phyloP scores from a whole-genome alignment of 768 basidiomycete species.

The Hortiboletus campestris region DNA sequence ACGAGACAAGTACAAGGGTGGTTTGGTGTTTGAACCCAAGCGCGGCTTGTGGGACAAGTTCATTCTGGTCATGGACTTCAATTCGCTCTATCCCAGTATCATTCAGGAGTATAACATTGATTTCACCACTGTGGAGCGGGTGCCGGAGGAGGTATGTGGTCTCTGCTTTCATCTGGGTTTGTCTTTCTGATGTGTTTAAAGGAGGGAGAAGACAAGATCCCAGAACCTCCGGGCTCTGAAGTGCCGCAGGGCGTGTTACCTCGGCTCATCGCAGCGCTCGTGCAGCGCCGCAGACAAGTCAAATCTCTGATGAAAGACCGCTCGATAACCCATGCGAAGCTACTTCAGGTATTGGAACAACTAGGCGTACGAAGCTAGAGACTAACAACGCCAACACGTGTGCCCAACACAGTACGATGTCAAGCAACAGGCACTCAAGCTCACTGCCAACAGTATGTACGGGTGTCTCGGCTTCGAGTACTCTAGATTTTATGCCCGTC shows the following conservation, averaged over 20 bases:
- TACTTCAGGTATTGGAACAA: constrained; percentile 67
- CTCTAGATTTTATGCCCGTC: constrained; percentile 93
- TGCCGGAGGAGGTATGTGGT: constrained; percentile 51
- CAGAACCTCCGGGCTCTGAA: constrained; percentile 77
- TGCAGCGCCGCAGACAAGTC: constrained; percentile 84
- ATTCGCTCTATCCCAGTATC: constrained; percentile 97
- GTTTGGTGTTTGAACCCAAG: constrained; percentile 96
- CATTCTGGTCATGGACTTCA: constrained; percentile 99
- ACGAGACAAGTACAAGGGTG: constrained; percentile 97
- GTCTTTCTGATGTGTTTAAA: constrained; percentile 2
- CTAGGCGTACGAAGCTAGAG: background rate
- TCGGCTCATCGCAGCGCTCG: constrained; percentile 94
- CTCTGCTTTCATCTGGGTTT: background rate
- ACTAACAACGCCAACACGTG: background rate
- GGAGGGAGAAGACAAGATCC: constrained; percentile 81
- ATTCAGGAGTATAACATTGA: constrained; percentile 99
- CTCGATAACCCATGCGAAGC: constrained; percentile 63
- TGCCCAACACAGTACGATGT: constrained; percentile 75
- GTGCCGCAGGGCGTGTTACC: constrained; percentile 88
- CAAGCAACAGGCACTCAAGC: constrained; percentile 93
- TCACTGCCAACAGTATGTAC: constrained; percentile 99
- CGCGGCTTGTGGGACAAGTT: constrained; percentile 94
- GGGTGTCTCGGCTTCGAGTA: constrained; percentile 98
- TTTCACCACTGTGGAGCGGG: constrained; percentile 89
- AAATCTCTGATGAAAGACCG: constrained; percentile 95